Percentiles rank a stretch among this genome's conserved stretches.
phyloP scores from a whole-genome alignment of 2,329 filamentous ascomycete species.

The Teratosphaeria pseudoeucalypti region DNA sequence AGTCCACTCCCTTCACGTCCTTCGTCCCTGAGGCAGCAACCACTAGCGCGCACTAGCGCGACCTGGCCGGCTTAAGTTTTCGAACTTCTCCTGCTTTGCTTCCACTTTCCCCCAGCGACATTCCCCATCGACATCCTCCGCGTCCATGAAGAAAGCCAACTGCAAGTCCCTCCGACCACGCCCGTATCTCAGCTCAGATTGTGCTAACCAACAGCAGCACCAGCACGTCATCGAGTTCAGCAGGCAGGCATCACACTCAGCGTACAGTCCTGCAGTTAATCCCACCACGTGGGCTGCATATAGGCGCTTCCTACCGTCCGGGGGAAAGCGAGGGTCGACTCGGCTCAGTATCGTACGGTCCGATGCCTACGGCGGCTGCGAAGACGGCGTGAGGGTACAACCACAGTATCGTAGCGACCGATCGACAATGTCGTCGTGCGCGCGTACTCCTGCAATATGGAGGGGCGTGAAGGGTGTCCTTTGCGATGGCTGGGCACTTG shows the following conservation, averaged over 20 bases:
- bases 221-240: not conserved
- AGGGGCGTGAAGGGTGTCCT: not conserved
- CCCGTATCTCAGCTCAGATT: not conserved
- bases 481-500: not conserved
- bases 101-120: not conserved
- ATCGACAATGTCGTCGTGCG: not conserved
- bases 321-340: not conserved
- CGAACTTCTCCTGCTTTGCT: not conserved
- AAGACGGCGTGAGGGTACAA: not conserved
- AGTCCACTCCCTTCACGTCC: not conserved
- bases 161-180: not conserved
- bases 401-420: not conserved
- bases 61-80: not conserved
- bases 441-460: not conserved
- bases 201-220: not conserved
- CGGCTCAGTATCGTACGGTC: not conserved
- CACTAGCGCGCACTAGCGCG: not conserved
- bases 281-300: not conserved
- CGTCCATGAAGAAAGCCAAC: not conserved
- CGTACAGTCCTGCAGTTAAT: not conserved
- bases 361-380: not conserved
- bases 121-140: not conserved
- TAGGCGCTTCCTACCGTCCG: not conserved
- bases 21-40: not conserved
- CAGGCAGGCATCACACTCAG: not conserved